Evolutionary conservation across 1,284 basidiomycete genomes (phyloP).

Genomic region (Cryptococcus sp.): DNA sequence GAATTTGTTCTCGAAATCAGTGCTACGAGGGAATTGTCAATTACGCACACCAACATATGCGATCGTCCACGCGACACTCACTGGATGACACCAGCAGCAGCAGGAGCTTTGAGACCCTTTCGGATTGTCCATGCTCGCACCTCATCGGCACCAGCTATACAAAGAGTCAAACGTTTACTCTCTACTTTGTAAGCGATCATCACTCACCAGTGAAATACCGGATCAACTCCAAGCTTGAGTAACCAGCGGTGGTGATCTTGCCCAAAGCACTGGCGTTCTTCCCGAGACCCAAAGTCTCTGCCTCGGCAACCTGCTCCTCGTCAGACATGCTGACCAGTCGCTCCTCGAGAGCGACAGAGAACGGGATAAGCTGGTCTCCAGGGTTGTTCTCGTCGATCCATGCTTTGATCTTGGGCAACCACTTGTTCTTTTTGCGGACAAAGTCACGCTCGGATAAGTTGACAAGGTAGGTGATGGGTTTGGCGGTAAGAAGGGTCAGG

Average conservation of each 20-base stretch:
- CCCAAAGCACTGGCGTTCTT: slow-evolving; percentile 65
- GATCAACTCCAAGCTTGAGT: slow-evolving; percentile 83
- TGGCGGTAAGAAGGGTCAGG: slow-evolving; percentile 89
- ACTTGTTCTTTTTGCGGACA: slow-evolving; percentile 98
- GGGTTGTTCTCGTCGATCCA: slow-evolving; percentile 99
- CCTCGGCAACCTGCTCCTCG: slow-evolving; percentile 73
- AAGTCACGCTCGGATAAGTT: slow-evolving; percentile 97
- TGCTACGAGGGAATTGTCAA: slow-evolving; percentile 13
- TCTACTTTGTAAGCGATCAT: background rate
- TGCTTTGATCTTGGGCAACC: slow-evolving; percentile 95
- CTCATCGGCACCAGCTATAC: slow-evolving; percentile 75
- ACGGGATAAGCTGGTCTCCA: slow-evolving; percentile 93
- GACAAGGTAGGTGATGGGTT: slow-evolving; percentile 97
- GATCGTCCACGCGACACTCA: slow-evolving; percentile 55
- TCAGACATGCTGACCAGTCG: slow-evolving; percentile 68
- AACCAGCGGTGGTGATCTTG: slow-evolving; percentile 92
- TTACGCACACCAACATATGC: background rate
- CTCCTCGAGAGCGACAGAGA: slow-evolving; percentile 95
- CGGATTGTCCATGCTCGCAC: slow-evolving; percentile 98
- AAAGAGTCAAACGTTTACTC: background rate
- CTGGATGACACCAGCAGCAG: slow-evolving; percentile 99
- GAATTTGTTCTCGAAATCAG: slow-evolving; percentile 76
- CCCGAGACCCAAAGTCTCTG: slow-evolving; percentile 59
- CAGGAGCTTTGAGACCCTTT: slow-evolving; percentile 89
- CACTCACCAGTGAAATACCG: slow-evolving; percentile 85